Base-by-base conservation (phyloP, 345 rosid species). In the Microthlaspi erraticum region DNA sequence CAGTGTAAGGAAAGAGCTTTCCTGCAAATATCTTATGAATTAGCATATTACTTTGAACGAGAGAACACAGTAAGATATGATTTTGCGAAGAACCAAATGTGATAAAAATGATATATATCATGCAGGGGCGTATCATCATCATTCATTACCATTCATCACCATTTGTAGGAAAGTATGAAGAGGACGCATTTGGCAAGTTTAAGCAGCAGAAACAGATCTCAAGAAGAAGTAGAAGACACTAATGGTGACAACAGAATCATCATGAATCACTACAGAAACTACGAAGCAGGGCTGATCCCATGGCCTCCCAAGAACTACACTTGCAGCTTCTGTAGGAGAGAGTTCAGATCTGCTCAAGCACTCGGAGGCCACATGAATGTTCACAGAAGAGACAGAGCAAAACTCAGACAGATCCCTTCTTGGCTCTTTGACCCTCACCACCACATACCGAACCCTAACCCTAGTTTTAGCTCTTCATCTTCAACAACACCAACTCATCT, bases 321-420 rank as follows among this genome's bases (percentile, higher is more conserved):
- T 43, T 86, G 90, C 64, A 84, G 70, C 77, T 86, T 84, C 66
- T 86, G 90, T 63, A 77, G 75, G 66, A 73, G 88, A 72, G 82
- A 79, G 20, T 86, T 86, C 66, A 82, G 62, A 74, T 82, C 90
- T 26, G 90, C 90, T 75, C 90, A 86, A 81, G 90, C 90, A 43
- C 85, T 87, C 53, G 91, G 91, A 16, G 91, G 91, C n/a, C 91
- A 86, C 62, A 86, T 84, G 91, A 86, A 86, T 60, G 86, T 86
- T n/a, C 91, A 86, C 56, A 82, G 91, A 51, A 82, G 85, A 82
- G 91, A 86, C 74, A 82, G 87, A 69, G 88, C 91, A 53, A 82
- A 77, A 79, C 54, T 82, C 48, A 83, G 78, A 58, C 82, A 81
- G 75, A 59, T 83, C 29, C 79, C 85, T 74, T 70, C 84, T 32